A percentile compares a stretch with the other conserved stretches of the same genome.
Conservation (phyloP, 2,329 filamentous ascomycete genomes). For the Penicillium sp. region DNA sequence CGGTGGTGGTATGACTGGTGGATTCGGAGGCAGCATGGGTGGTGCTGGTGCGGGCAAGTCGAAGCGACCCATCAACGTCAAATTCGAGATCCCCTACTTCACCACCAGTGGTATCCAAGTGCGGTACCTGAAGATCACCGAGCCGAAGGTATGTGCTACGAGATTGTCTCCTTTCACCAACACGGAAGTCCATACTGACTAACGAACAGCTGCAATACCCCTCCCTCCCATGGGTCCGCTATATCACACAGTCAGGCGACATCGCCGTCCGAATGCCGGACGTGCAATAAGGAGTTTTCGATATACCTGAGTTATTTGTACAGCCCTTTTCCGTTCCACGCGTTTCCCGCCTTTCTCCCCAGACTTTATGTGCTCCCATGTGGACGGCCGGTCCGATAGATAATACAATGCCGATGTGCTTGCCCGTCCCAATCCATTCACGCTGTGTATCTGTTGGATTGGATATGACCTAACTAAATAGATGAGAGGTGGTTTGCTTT, state of each 20-base stretch:
- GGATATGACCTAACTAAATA: conserved; percentile 4
- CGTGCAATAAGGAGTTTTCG: conserved; percentile 63
- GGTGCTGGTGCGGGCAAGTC: conserved; percentile 84
- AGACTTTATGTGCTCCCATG: conserved; percentile 22
- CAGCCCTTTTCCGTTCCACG: conserved; percentile 19
- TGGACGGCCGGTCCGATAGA: conserved; percentile 35
- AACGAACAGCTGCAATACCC: conserved; percentile 87
- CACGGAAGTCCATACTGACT: not conserved
- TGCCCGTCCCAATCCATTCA: conserved; percentile 8
- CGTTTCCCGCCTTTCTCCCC: conserved; percentile 1
- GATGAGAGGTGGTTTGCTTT: not conserved
- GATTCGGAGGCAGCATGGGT: conserved; percentile 96
- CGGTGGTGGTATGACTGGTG: conserved; percentile 95
- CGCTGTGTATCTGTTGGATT: conserved; percentile 1
- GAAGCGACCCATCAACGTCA: conserved; percentile 96
- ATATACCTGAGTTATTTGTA: conserved; percentile 26
- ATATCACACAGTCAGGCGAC: conserved; percentile 97
- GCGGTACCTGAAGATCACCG: conserved; percentile 97
- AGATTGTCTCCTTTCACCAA: not conserved
- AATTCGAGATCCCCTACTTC: conserved; percentile 99
- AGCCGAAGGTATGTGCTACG: conserved; percentile 83
- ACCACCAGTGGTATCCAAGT: conserved; percentile 99
- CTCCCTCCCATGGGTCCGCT: conserved; percentile 94
- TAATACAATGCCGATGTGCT: conserved; percentile 26
- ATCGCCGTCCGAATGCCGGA: conserved; percentile 96